Percentiles rank a stretch among this genome's conserved stretches.
phyloP scores from a whole-genome alignment of 169 alveolate species.

The Hepatocystis sp. region DNA sequence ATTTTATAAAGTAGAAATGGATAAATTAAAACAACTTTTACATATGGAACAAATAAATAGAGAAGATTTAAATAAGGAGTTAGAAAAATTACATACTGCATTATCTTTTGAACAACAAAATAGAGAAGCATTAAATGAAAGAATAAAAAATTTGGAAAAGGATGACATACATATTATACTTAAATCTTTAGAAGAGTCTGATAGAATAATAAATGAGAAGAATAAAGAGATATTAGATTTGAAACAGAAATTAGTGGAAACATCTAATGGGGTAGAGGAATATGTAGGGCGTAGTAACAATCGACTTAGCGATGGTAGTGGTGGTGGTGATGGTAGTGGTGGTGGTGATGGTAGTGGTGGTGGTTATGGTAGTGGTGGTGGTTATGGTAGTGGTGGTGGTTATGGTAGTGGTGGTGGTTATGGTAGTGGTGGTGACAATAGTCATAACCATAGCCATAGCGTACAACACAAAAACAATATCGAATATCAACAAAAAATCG shows the following conservation, averaged over 20 bases:
- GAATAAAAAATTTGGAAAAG: conserved; percentile 41
- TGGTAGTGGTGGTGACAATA: too few relatives aligned
- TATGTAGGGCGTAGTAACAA: too few relatives aligned
- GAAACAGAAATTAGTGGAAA: conserved; percentile 35
- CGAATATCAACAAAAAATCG: conserved; percentile 49
- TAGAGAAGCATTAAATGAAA: conserved; percentile 25
- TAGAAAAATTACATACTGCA: too few relatives aligned
- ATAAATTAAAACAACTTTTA: too few relatives aligned
- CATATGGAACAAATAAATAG: too few relatives aligned
- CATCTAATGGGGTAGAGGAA: conserved; percentile 35
- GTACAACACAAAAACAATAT: conserved; percentile 21
- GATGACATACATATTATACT: conserved; percentile 61
- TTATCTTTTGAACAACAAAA: conserved; percentile 34
- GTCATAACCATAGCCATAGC: conserved; percentile 19
- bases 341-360: too few relatives aligned
- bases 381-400: too few relatives aligned
- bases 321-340: too few relatives aligned
- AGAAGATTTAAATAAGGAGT: too few relatives aligned
- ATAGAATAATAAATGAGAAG: conserved; percentile 44
- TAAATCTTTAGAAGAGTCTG: conserved; percentile 49
- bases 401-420: too few relatives aligned
- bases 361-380: too few relatives aligned
- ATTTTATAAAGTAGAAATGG: conserved; percentile 36
- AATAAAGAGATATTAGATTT: conserved; percentile 45
- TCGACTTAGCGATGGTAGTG: too few relatives aligned